Evolutionary conservation across 495 filamentous ascomycete species (phyloP).

Genomic region (Aspergillus nidulans): DNA sequence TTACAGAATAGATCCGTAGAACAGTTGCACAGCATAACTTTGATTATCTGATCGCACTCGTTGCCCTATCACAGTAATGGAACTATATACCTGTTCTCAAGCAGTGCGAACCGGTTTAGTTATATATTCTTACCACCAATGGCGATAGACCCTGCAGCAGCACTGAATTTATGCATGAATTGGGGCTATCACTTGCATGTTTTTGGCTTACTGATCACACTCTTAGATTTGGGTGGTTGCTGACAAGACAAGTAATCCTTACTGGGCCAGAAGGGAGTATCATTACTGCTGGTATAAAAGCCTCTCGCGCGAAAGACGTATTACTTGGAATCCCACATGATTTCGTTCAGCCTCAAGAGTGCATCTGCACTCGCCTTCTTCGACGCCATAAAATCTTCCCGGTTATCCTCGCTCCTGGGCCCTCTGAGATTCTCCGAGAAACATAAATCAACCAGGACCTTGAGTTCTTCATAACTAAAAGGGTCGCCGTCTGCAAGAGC

Average conservation of each 20-base stretch:
- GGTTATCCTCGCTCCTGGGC: slow-evolving; percentile 54
- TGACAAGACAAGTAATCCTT: not conserved
- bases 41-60: not conserved
- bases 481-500: slow-evolving; percentile 38
- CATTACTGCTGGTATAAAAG: no score
- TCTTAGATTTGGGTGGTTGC: no score
- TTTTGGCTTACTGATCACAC: no score
- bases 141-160: not conserved
- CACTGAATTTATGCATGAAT: not conserved
- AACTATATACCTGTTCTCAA: not conserved
- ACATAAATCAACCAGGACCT: slow-evolving; percentile 76
- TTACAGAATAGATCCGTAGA: not conserved
- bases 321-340: slow-evolving; percentile 63
- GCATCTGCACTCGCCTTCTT: slow-evolving; percentile 73
- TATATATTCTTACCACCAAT: not conserved
- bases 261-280: no score
- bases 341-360: slow-evolving; percentile 69
- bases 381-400: slow-evolving; percentile 68
- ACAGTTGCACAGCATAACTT: not conserved
- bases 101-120: not conserved
- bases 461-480: slow-evolving; percentile 81
- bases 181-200: not conserved
- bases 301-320: not conserved
- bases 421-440: slow-evolving; percentile 70
- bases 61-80: not conserved